A percentile compares a stretch with the other conserved stretches of the same genome.
Conservation (phyloP, 2,329 filamentous ascomycete species). For the Amesomyces nigricolor region DNA sequence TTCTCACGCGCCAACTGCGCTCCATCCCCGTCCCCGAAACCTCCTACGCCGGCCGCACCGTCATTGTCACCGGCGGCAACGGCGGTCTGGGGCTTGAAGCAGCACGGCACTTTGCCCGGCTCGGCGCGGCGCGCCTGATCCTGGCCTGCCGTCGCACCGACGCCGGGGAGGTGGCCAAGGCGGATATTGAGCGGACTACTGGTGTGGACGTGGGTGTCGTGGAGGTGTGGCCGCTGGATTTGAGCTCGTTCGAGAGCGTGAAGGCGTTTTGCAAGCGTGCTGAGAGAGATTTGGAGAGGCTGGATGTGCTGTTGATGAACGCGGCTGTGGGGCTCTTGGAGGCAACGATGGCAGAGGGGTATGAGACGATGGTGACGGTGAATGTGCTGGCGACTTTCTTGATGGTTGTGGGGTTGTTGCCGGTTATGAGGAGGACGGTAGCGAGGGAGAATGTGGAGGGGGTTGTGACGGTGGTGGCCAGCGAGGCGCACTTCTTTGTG, state of each 20-base stretch:
- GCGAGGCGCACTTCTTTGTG: slow-evolving; percentile 34
- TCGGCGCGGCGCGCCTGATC: slow-evolving; percentile 36
- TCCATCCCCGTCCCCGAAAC: slow-evolving; percentile 21
- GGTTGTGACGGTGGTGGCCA: slow-evolving; percentile 36
- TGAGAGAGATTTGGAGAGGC: slow-evolving; percentile 31
- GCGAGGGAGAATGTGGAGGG: slow-evolving; percentile 23
- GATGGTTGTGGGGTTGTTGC: slow-evolving; percentile 40
- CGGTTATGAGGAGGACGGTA: slow-evolving; percentile 36
- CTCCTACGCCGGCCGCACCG: slow-evolving; percentile 27
- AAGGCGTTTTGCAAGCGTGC: slow-evolving; percentile 35
- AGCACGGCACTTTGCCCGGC: slow-evolving; percentile 33
- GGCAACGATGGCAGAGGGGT: slow-evolving; percentile 32
- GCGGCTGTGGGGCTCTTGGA: slow-evolving; percentile 30
- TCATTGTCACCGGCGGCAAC: slow-evolving; percentile 38
- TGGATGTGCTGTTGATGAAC: slow-evolving; percentile 41
- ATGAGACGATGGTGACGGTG: slow-evolving; percentile 40
- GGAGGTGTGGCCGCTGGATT: slow-evolving; percentile 48
- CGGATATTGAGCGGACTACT: slow-evolving; percentile 29
- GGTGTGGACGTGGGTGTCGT: slow-evolving; percentile 26
- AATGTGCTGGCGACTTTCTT: slow-evolving; percentile 45
- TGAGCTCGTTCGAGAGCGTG: slow-evolving; percentile 42
- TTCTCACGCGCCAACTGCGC: slow-evolving; percentile 9
- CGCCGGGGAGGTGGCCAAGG: slow-evolving; percentile 36
- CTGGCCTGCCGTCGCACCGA: slow-evolving; percentile 34
- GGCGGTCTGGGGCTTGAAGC: slow-evolving; percentile 36